Percentiles rank a stretch among this genome's conserved stretches.
These are phyloP conservation scores for Fusarium falciforme DNA, from an alignment of 2,329 filamentous ascomycete species.

Conservation along the genomic window DNA sequence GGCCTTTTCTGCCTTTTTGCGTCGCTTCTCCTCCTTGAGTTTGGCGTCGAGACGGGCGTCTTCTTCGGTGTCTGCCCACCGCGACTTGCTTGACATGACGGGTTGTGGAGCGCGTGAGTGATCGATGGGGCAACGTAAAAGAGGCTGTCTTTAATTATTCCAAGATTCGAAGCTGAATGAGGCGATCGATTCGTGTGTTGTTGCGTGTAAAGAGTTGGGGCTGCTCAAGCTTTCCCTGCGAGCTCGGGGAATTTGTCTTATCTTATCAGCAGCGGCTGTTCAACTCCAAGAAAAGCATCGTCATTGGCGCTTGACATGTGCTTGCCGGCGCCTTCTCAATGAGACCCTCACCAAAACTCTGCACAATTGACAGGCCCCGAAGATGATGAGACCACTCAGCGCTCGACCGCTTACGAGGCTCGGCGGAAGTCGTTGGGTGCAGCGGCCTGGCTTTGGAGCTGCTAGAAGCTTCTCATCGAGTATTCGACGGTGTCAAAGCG, in stretches of 20 bases:
- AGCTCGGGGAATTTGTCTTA: constrained; percentile 30
- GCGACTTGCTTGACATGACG: constrained; percentile 75
- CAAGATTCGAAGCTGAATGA: neutral
- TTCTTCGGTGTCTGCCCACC: constrained; percentile 89
- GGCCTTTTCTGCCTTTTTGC: constrained; percentile 84
- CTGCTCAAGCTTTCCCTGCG: neutral
- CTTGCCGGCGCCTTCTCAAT: neutral
- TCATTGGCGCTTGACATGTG: constrained; percentile 23
- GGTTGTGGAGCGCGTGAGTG: neutral
- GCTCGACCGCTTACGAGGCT: constrained; percentile 21
- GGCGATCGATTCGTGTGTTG: neutral
- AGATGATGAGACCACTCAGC: constrained; percentile 36
- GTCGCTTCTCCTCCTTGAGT: constrained; percentile 89
- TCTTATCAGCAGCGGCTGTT: constrained; percentile 37
- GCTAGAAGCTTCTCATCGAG: constrained; percentile 45
- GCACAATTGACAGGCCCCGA: neutral
- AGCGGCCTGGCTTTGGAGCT: constrained; percentile 8
- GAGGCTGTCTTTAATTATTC: neutral
- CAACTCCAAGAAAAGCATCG: constrained; percentile 26
- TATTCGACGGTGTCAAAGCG: constrained; percentile 22
- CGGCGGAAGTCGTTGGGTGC: constrained; percentile 18
- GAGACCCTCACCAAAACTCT: neutral
- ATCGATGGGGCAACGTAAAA: neutral
- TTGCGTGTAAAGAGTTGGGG: constrained; percentile 4
- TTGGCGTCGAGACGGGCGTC: constrained; percentile 80